Base-by-base conservation (phyloP, 2,329 filamentous ascomycete species). In the Fusarium odoratissimum region DNA sequence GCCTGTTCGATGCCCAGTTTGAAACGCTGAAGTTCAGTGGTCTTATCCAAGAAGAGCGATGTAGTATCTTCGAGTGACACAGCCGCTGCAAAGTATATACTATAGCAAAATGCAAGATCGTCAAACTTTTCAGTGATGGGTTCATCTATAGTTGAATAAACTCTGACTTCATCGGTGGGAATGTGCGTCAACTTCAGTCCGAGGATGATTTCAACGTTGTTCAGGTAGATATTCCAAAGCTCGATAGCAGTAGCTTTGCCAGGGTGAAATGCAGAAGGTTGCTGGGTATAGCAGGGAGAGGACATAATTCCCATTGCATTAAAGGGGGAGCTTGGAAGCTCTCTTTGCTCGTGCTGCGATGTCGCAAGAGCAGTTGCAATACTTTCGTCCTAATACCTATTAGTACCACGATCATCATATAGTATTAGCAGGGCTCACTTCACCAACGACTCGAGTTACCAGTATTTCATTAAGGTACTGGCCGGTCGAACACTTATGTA, bases 1-100 rank as follows among this genome's bases (percentile, higher is more conserved):
- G 51, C 49, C 21, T 66, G 64, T 6, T 66, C 64, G 3, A 66
- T 33, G 1, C 64, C 64, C 23, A 25, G 21, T 21, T 66, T 66
- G 10, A 44, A 51, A 1, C 21, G 38, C 4, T 11, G 33, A 3
- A 66, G 38, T 3, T 31, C 44, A 1, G 1, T 8, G 8, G 8
- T 6, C 5, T 41, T 65, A 2, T 55, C 23, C 14, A 23, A 2
- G 8, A 56, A 2, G 8, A 56, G 12, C 16, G 25, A 5, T 4
- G 28, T 25, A 5, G 49, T 8, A 1, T 28, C 17, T 6, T 64
- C 23, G 1, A 64, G 37, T 4, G 64, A 42, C 4, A 48, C 31
- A 6, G 28, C 33, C 9, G 60, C 51, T 9, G 64, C 51, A 31
- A 64, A 66, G 14, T 51, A 66, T 8, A 66, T 40, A 5, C 49